A percentile compares a stretch with the other conserved stretches of the same genome.
These are phyloP conservation scores for Termitomyces sp. DNA, from an alignment of 768 basidiomycete species.

Conservation along the genomic window DNA sequence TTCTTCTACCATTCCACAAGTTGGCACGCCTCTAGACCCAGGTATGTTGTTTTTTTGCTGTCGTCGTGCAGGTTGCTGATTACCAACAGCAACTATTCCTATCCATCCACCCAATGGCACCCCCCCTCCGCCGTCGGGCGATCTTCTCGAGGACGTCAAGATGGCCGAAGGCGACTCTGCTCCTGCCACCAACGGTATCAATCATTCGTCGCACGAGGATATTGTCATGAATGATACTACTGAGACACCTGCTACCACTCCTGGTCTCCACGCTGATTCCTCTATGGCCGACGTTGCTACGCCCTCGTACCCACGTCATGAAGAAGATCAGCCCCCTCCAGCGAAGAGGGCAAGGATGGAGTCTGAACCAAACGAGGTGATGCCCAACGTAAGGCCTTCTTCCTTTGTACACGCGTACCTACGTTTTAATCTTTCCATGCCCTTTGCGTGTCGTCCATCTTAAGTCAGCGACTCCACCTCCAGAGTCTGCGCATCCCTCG, in stretches of 20 bases:
- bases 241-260: conserved; percentile 37
- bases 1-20: conserved; percentile 42
- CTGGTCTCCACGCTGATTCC: conserved; percentile 33
- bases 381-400: conserved; percentile 61
- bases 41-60: conserved; percentile 35
- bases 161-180: conserved; percentile 43
- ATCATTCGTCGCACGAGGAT: conserved; percentile 27
- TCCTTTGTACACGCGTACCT: conserved; percentile 45
- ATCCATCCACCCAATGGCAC: conserved; percentile 44
- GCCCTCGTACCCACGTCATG: conserved; percentile 36
- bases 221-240: conserved; percentile 36
- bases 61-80: conserved; percentile 19
- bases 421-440: conserved; percentile 47
- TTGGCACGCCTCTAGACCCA: conserved; percentile 43
- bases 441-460: conserved; percentile 24
- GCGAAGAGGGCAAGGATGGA: conserved; percentile 77
- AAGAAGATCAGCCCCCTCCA: conserved; percentile 69
- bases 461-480: conserved; percentile 77
- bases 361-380: conserved; percentile 75
- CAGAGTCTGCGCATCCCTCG: conserved; percentile 45
- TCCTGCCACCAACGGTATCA: conserved; percentile 29
- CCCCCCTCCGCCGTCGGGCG: conserved; percentile 36
- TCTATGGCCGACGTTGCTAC: conserved; percentile 35
- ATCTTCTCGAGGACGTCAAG: conserved; percentile 50
- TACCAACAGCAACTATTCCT: conserved; percentile 38